Base-by-base conservation (phyloP, 306 rosid genomes). In the Mimosa pudica region DNA sequence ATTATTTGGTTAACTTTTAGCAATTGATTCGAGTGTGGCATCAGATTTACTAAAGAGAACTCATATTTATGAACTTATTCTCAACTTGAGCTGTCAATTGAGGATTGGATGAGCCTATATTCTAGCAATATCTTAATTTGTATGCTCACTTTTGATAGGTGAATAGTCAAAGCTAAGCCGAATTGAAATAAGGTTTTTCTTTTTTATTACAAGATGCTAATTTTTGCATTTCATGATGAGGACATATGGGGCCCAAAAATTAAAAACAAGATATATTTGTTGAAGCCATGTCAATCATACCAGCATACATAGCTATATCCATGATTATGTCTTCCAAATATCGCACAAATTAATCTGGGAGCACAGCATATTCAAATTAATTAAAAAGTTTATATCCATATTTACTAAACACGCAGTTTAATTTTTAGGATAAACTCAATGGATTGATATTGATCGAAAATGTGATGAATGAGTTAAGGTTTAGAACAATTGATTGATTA, bases 401-500 rank as follows among this genome's bases (percentile, higher is more conserved):
- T 46, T 46, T 46, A 6, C 49, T 46, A 46, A 46, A 7, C 49
- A 46, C 49, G 0, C 49, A 2, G 49, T 10, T 46, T 46, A 46
- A 46, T 46, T 46, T 46, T 7, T 46, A 8, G 7, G 49, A 1
- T 46, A 7, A 14, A 14, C 14, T 51, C 17, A 51, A 3, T 48
- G 11, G 11, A 48, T 48, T 14, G 10, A 10, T 48, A 48, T 48
- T 48, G 0, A 48, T 11, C 10, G 52, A 48, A 13, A 48, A 48
- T 48, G 16, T 48, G 52, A 48, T 10, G 16, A 48, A 48, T n/a
- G n/a, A n/a, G 24, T 24, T 24, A 24, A 49, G 79, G 75, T 49
- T 10, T 55, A 41, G 65, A 81, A 77, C 77, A 74, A 41, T 6
- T 36, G 32, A 10, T 77, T 32, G 75, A 68, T 81, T 48, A 60